Base-by-base conservation (phyloP, 345 rosid genomes). In the Orychophragmus violaceus region DNA sequence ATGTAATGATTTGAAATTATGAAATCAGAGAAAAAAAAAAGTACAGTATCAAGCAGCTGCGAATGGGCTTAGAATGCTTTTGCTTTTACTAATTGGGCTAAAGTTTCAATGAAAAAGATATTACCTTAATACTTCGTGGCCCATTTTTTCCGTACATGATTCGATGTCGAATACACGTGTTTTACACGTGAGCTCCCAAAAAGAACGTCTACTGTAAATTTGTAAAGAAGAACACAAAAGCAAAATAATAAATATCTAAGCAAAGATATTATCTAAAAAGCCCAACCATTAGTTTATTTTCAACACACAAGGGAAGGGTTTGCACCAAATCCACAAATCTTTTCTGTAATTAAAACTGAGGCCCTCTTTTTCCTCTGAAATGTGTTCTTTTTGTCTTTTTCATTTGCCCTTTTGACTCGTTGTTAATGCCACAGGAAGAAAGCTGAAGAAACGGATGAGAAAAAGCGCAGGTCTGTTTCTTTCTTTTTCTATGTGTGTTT, bases 371-470 rank as follows among this genome's bases (percentile, higher is more conserved):
- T 61, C 39, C 25, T 55, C 74, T 50, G 30, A 23, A 55, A 41
- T 41, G 48, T 41, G n/a, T n/a, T n/a, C n/a, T n/a, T n/a, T n/a
- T 48, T 21, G 16, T 8, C 5, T 39, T 6, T 37, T 48, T 48
- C 28, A 48, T 21, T 53, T 39, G 6, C 17, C 51, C 37, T 23
- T 67, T 53, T 51, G 63, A 74, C 64, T 61, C 68, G 30, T 60
- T 52, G 33, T 53, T 45, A 54, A 67, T 74, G 52, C 27, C 68
- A 55, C 63, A 67, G 39, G 59, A 60, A 62, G 52, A 62, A 32
- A 55, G 17, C 74, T 19, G 73, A 68, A 33, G 74, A 74, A 45
- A 67, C 30, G 59, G 63, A 45, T 63, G 46, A 29, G 77, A 46
- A 46, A 53, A 35, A 1, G 55, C 53, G n/a, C 69, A 74, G 78